A percentile compares a stretch with the other conserved stretches of the same genome.
Conservation (phyloP, 1,284 basidiomycete species). For the Marasmius sp. region DNA sequence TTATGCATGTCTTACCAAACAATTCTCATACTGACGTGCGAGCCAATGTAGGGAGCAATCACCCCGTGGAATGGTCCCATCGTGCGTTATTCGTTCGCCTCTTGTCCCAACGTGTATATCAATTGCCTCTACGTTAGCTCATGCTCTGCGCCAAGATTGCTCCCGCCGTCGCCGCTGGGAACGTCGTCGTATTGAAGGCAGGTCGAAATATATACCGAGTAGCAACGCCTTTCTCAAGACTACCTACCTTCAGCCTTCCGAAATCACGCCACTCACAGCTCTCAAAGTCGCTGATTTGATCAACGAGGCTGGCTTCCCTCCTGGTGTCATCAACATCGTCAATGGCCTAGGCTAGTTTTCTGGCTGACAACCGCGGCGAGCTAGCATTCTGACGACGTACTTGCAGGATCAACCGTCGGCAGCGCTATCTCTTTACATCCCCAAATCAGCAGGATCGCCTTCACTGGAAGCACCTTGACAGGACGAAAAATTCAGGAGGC, state of each 20-base stretch:
- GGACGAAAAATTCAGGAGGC: conserved; percentile 69
- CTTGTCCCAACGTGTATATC: neutral
- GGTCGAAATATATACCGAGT: neutral
- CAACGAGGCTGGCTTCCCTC: no score
- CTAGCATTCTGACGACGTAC: neutral
- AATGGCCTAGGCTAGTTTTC: no score
- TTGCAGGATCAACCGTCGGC: conserved; percentile 62
- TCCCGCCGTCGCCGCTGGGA: conserved; percentile 82
- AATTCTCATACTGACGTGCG: conserved; percentile 26
- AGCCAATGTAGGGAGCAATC: conserved; percentile 72
- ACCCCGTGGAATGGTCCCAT: conserved; percentile 59
- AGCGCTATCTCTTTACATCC: conserved; percentile 57
- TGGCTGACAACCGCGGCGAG: no score
- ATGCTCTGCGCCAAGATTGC: conserved; percentile 80
- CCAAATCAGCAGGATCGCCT: conserved; percentile 43
- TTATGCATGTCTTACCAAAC: conserved; percentile 40
- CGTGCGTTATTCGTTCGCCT: conserved; percentile 20
- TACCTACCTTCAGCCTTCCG: conserved; percentile 18
- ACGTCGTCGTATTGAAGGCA: conserved; percentile 73
- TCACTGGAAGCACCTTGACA: conserved; percentile 53
- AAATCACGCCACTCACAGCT: no score
- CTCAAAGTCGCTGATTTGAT: no score
- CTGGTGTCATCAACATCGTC: no score
- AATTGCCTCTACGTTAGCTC: neutral
- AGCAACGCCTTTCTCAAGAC: neutral